phyloP scores from a whole-genome alignment of 257 asterid species.

The Fraxinus pennsylvanica region DNA sequence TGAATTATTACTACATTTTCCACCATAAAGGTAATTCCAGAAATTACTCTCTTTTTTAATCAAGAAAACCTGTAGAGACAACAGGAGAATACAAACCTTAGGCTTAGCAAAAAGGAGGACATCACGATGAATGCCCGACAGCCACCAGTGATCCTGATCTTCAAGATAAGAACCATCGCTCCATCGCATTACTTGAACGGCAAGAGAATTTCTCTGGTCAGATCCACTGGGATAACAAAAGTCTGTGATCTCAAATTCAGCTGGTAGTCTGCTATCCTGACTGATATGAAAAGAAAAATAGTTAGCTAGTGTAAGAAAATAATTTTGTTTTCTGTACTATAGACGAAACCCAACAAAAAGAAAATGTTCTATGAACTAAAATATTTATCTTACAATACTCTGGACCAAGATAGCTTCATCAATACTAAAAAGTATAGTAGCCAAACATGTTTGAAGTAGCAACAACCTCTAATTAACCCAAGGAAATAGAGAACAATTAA shows the following conservation, averaged over 20 bases:
- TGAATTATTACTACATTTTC: slow-evolving; percentile 6
- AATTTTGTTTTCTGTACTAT: background rate
- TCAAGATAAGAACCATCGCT: slow-evolving; percentile 97
- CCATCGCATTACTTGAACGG: slow-evolving; percentile 98
- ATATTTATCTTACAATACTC: slow-evolving; percentile 12
- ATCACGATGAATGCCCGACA: slow-evolving; percentile 98
- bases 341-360: background rate
- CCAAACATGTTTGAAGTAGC: background rate
- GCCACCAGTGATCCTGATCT: slow-evolving; percentile 99
- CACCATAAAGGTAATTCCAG: slow-evolving; percentile 5
- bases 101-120: slow-evolving; percentile 87
- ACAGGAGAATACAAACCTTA: slow-evolving; percentile 52
- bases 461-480: background rate
- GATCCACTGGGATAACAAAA: slow-evolving; percentile 83
- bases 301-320: slow-evolving; percentile 16
- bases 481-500: background rate
- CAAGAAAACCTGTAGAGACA: slow-evolving; percentile 1
- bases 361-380: background rate
- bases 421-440: slow-evolving; percentile 9
- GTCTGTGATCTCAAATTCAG: slow-evolving; percentile 94
- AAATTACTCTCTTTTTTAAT: slow-evolving; percentile 13
- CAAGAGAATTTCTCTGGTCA: slow-evolving; percentile 64
- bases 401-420: background rate
- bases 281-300: slow-evolving; percentile 43
- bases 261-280: slow-evolving; percentile 97